Evolutionary conservation across 164 flowering plant genomes (phyloP).

Genomic region (Macadamia integrifolia): DNA sequence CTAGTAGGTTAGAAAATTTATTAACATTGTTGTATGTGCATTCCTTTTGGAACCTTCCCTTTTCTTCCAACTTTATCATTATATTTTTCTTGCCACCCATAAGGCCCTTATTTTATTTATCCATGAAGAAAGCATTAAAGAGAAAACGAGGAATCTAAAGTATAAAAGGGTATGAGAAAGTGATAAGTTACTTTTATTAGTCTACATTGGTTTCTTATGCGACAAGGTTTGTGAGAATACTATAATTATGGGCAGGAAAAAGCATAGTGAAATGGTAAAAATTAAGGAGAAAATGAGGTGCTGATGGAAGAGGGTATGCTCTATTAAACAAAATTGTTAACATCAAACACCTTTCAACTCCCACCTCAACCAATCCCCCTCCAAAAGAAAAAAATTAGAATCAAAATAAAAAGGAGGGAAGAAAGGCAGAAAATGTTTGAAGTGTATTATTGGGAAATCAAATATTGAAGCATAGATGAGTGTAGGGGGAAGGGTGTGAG

Average conservation of each 20-base stretch:
- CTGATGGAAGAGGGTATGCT: neutral
- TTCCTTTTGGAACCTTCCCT: constrained; percentile 16
- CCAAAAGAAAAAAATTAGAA: too few relatives aligned
- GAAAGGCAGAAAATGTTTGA: too few relatives aligned
- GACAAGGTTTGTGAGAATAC: neutral
- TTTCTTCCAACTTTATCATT: neutral
- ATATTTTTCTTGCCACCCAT: constrained; percentile 1
- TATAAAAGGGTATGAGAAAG: neutral
- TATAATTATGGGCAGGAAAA: neutral
- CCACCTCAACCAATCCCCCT: too few relatives aligned
- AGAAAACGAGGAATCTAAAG: constrained; percentile 10
- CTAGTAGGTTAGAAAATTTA: neutral
- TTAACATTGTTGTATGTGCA: constrained; percentile 11
- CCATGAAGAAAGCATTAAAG: constrained; percentile 2
- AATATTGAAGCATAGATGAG: too few relatives aligned
- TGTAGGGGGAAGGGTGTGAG: too few relatives aligned
- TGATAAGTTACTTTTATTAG: too few relatives aligned
- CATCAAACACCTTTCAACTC: neutral
- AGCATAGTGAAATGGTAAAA: neutral
- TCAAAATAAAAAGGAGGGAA: too few relatives aligned
- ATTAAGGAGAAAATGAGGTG: neutral
- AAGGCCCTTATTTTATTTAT: neutral
- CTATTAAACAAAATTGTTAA: neutral
- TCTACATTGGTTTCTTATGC: constrained; percentile 9
- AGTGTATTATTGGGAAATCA: too few relatives aligned